Conservation (phyloP, 176 grass and related monocot genomes). For the Metroxylon sagu region DNA sequence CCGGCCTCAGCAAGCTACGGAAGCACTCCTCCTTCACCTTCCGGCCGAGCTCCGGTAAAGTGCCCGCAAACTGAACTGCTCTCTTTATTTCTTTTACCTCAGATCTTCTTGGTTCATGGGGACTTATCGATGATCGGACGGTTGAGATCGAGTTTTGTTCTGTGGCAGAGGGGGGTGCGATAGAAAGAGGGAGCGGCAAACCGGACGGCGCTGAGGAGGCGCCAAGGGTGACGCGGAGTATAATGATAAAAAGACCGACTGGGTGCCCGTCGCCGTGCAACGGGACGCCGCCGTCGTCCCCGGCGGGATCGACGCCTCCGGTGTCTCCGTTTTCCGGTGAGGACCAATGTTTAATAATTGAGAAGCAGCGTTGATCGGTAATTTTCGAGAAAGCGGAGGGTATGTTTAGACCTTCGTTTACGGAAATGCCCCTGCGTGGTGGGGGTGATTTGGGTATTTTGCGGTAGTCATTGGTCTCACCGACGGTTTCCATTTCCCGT, state of each 20-base stretch:
- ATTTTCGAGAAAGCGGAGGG: background rate
- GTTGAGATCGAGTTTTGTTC: slow-evolving; percentile 1
- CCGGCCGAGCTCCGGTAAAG: slow-evolving; percentile 51
- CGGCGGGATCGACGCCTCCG: slow-evolving; percentile 53
- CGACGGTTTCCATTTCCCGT: too few relatives aligned
- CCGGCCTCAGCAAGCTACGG: slow-evolving; percentile 80
- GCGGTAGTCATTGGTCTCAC: too few relatives aligned
- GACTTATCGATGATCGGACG: background rate
- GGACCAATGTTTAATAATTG: background rate
- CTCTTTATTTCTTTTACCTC: too few relatives aligned
- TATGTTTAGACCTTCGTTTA: too few relatives aligned
- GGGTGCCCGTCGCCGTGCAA: slow-evolving; percentile 57
- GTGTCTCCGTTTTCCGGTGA: slow-evolving; percentile 77
- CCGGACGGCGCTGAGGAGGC: slow-evolving; percentile 31
- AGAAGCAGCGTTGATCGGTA: background rate
- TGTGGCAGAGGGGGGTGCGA: slow-evolving; percentile 38
- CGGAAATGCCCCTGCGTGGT: too few relatives aligned
- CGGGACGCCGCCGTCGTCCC: slow-evolving; percentile 64
- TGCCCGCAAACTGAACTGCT: slow-evolving; percentile 7
- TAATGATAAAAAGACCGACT: slow-evolving; percentile 89
- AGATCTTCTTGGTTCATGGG: too few relatives aligned
- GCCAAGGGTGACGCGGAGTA: slow-evolving; percentile 78
- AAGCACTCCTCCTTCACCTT: slow-evolving; percentile 28
- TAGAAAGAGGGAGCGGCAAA: slow-evolving; percentile 21
- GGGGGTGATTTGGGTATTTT: slow-evolving; percentile 28